phyloP scores from a whole-genome alignment of 208 protist species.

The Novymonas esmeraldas region DNA sequence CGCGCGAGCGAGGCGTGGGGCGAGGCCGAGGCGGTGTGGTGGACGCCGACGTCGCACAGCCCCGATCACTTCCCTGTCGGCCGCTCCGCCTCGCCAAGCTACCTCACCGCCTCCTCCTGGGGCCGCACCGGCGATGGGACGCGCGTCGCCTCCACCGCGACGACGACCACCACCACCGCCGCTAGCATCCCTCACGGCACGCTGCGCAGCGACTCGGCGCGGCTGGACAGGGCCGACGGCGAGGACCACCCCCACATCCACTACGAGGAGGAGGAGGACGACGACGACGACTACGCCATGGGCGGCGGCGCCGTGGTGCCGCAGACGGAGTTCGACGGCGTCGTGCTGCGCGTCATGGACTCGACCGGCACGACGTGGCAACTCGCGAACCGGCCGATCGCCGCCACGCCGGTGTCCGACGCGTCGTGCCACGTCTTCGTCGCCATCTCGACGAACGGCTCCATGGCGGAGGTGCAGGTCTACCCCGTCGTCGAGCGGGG shows the following conservation, averaged over 20 bases:
- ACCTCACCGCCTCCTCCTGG: neutral
- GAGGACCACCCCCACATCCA: neutral
- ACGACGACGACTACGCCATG: neutral
- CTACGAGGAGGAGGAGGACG: neutral
- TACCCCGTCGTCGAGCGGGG: neutral
- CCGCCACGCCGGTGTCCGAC: neutral
- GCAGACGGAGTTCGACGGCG: conserved; percentile 19
- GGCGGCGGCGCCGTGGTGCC: neutral
- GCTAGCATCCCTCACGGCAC: too few relatives aligned
- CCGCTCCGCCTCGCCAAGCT: neutral
- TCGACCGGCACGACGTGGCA: conserved; percentile 8
- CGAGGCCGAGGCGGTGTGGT: neutral
- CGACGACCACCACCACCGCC: too few relatives aligned
- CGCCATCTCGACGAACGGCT: conserved; percentile 13
- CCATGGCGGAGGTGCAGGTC: conserved; percentile 17
- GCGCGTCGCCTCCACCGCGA: too few relatives aligned
- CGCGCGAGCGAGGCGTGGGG: too few relatives aligned
- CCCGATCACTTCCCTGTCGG: neutral
- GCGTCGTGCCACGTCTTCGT: conserved; percentile 7
- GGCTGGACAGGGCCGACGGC: neutral
- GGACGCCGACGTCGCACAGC: neutral
- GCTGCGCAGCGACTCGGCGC: too few relatives aligned
- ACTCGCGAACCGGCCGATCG: conserved; percentile 14
- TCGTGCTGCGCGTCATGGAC: conserved; percentile 13
- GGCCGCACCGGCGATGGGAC: too few relatives aligned